Percentiles rank a stretch among this genome's conserved stretches.
Conservation (phyloP, 225 moss, liverwort and hornwort species). For the Polytrichum formosum region DNA sequence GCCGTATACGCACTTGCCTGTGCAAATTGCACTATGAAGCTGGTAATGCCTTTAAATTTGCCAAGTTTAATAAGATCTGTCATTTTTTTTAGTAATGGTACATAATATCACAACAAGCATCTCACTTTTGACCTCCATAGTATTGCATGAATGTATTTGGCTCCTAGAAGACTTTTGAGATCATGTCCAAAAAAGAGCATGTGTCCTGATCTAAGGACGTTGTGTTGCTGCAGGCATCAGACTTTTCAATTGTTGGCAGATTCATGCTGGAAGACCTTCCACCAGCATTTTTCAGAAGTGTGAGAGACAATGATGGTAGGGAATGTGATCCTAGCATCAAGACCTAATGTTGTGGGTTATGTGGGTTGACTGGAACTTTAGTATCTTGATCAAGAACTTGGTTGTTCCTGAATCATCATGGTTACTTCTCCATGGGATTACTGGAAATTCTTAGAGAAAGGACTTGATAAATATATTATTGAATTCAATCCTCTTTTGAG, state of each 20-base stretch:
- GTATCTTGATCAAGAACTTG: no score
- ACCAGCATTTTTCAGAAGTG: slow-evolving; percentile 45
- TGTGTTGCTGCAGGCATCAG: slow-evolving; percentile 58
- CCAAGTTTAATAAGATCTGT: neutral
- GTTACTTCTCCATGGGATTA: no score
- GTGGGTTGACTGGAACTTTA: no score
- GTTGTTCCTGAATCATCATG: no score
- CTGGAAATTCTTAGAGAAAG: no score
- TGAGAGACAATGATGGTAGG: slow-evolving; percentile 51
- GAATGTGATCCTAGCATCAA: neutral
- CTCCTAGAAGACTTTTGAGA: neutral
- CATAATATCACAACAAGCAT: neutral
- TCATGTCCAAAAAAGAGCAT: slow-evolving; percentile 5
- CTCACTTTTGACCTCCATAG: neutral
- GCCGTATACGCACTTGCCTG: slow-evolving; percentile 65
- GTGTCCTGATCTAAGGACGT: slow-evolving; percentile 9
- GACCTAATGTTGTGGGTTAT: no score
- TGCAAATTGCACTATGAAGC: slow-evolving; percentile 55
- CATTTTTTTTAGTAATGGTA: slow-evolving; percentile 2
- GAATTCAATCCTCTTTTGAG: no score
- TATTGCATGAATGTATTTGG: neutral
- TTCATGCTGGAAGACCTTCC: slow-evolving; percentile 91
- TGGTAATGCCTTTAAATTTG: slow-evolving; percentile 44
- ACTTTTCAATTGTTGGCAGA: slow-evolving; percentile 78
- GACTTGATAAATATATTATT: no score